Conservation (phyloP, 2,329 filamentous ascomycete genomes). For the Aspergillus oerlinghausenensis region DNA sequence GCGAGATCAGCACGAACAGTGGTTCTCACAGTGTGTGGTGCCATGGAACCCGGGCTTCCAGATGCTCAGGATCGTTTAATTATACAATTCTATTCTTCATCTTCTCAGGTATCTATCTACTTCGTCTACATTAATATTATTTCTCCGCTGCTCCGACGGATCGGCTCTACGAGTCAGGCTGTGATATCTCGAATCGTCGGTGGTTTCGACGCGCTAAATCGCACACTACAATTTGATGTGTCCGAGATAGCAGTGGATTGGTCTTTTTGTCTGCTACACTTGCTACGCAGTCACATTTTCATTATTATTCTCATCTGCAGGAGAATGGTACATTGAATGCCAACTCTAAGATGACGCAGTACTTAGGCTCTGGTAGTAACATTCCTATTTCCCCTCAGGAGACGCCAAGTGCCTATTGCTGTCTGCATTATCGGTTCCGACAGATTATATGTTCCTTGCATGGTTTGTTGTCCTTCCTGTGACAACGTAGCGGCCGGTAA, state of each 20-base stretch:
- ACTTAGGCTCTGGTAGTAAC: too few species aligned
- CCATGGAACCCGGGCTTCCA: neutral
- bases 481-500: neutral
- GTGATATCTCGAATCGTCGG: neutral
- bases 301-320: neutral
- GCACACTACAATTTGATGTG: conserved; percentile 3
- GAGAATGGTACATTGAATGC: neutral
- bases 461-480: neutral
- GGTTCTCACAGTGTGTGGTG: neutral
- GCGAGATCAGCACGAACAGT: neutral
- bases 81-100: neutral
- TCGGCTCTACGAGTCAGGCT: neutral
- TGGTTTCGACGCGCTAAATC: conserved; percentile 1
- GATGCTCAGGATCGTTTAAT: neutral
- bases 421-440: neutral
- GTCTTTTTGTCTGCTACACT: conserved; percentile 2
- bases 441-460: neutral
- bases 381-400: neutral
- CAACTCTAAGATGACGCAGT: neutral
- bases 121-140: neutral
- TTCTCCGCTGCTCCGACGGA: conserved; percentile 5
- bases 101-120: neutral
- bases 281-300: neutral
- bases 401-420: neutral
- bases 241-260: neutral